phyloP scores from a whole-genome alignment of 306 rosid species.

The Erythrophleum fordii region DNA sequence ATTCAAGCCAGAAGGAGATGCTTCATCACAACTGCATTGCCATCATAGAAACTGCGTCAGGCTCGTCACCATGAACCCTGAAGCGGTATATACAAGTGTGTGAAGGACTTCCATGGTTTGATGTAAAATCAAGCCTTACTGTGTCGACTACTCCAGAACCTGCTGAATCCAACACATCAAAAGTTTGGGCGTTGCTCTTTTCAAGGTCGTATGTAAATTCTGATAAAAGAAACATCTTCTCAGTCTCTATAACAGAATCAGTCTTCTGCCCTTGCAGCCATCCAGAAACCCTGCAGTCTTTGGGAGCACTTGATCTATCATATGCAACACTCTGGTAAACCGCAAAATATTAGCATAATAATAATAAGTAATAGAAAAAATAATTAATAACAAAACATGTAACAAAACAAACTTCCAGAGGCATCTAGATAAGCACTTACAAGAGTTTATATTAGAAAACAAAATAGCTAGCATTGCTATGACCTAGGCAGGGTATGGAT shows the following conservation, averaged over 20 bases:
- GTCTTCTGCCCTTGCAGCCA: constrained; percentile 67
- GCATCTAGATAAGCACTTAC: background rate
- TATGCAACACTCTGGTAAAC: constrained; percentile 81
- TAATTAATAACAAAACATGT: background rate
- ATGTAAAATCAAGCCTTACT: constrained; percentile 79
- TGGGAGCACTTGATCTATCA: constrained; percentile 89
- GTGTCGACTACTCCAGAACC: constrained; percentile 59
- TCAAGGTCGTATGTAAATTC: constrained; percentile 85
- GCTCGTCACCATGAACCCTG: constrained; percentile 86
- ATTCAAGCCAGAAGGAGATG: constrained; percentile 24
- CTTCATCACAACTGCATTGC: constrained; percentile 56
- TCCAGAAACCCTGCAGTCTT: constrained; percentile 87
- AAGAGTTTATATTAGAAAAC: background rate
- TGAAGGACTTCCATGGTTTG: constrained; percentile 87
- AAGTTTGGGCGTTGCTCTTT: constrained; percentile 96
- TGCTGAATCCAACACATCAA: constrained; percentile 53
- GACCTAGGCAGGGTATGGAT: background rate
- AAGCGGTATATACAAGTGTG: constrained; percentile 96
- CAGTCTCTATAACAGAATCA: constrained; percentile 43
- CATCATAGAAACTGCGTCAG: constrained; percentile 66
- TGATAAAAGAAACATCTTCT: constrained; percentile 57
- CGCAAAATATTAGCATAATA: constrained; percentile 21
- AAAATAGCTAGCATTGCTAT: background rate
- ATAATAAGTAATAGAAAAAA: background rate
- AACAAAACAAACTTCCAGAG: background rate